Percentiles rank a stretch among this genome's conserved stretches.
Evolutionary conservation across 1,139 yeast genomes (phyloP).

Genomic region (Debaryomyces sp.): DNA sequence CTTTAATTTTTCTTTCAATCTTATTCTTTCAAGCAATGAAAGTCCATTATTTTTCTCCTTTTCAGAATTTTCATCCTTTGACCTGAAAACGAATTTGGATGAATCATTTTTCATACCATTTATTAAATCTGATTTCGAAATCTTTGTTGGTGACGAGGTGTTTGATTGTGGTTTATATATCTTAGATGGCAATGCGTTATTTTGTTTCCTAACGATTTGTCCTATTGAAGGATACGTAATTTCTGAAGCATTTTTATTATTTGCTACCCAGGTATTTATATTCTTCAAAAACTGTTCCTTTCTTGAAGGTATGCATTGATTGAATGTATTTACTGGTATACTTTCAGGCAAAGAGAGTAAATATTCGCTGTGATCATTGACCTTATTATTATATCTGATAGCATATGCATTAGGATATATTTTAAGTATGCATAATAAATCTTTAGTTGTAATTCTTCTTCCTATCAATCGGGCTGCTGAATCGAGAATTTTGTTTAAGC

Average conservation of each 20-base stretch:
- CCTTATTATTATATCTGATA: slow-evolving; percentile 11
- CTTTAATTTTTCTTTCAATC: slow-evolving; percentile 32
- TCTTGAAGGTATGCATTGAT: slow-evolving; percentile 41
- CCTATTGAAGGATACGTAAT: neutral
- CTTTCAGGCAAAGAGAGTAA: slow-evolving; percentile 7
- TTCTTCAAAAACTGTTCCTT: slow-evolving; percentile 54
- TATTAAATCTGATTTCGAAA: slow-evolving; percentile 10
- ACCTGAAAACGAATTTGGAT: slow-evolving; percentile 34
- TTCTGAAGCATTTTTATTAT: slow-evolving; percentile 22
- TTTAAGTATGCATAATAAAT: slow-evolving; percentile 20
- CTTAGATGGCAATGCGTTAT: slow-evolving; percentile 3
- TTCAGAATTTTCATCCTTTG: slow-evolving; percentile 24
- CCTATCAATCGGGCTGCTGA: slow-evolving; percentile 23
- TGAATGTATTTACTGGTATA: slow-evolving; percentile 4
- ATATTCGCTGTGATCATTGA: neutral
- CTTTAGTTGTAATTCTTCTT: slow-evolving; percentile 17
- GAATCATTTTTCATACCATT: slow-evolving; percentile 30
- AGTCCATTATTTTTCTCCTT: slow-evolving; percentile 30
- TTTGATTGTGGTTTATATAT: slow-evolving; percentile 18
- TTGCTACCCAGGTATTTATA: slow-evolving; percentile 61
- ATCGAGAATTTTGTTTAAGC: slow-evolving; percentile 20
- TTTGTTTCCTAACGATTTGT: neutral
- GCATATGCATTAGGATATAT: slow-evolving; percentile 19
- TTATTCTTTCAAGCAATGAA: slow-evolving; percentile 46
- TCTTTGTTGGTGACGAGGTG: slow-evolving; percentile 15